Conservation (phyloP, 1,139 yeast genomes). For the Diutina siamensis region DNA sequence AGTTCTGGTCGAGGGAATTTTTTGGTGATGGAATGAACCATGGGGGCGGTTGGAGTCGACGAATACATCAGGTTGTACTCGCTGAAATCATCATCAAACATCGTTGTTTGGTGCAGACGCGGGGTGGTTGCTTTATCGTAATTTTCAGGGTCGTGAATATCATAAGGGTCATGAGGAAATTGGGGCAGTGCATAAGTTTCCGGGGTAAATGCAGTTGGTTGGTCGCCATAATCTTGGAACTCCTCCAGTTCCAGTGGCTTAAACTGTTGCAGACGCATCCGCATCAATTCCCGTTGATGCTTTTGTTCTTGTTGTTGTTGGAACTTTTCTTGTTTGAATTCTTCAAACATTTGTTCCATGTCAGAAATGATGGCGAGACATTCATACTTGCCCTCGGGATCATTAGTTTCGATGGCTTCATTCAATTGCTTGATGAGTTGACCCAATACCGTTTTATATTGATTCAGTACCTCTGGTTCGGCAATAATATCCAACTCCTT, state of each 20-base stretch:
- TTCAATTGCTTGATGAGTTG: constrained; percentile 41
- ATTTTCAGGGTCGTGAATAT: constrained; percentile 9
- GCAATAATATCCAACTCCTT: constrained; percentile 36
- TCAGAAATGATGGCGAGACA: constrained; percentile 50
- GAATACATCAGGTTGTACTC: constrained; percentile 10
- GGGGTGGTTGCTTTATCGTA: constrained; percentile 11
- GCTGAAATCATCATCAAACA: constrained; percentile 1
- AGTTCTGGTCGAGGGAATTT: constrained; percentile 1
- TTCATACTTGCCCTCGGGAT: constrained; percentile 41
- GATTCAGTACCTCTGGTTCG: constrained; percentile 25
- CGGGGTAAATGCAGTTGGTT: not conserved
- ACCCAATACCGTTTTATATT: constrained; percentile 41
- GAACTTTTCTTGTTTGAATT: constrained; percentile 16
- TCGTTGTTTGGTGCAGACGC: constrained; percentile 4
- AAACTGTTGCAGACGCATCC: not conserved
- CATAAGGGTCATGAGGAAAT: constrained; percentile 5
- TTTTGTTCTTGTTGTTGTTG: not conserved
- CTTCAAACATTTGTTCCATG: constrained; percentile 53
- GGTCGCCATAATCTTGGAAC: not conserved
- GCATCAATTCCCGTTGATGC: not conserved
- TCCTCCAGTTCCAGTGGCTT: not conserved
- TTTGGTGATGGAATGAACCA: constrained; percentile 33
- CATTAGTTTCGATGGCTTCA: constrained; percentile 36
- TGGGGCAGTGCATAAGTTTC: not conserved
- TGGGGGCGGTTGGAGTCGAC: constrained; percentile 20